These are phyloP conservation scores for Eucommia ulmoides DNA, from an alignment of 257 asterid species.

Conservation along the genomic window DNA sequence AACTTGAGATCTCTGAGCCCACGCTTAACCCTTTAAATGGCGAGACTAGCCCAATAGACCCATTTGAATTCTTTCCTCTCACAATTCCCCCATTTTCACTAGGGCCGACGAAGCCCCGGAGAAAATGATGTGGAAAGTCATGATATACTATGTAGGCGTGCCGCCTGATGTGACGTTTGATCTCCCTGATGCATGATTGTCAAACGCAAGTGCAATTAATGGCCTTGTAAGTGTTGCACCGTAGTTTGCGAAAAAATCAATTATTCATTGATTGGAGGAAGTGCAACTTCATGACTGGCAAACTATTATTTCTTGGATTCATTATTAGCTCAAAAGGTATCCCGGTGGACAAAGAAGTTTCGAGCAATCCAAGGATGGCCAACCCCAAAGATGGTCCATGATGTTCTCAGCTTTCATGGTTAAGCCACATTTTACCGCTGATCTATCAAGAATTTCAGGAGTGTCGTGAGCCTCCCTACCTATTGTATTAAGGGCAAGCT, in stretches of 20 bases:
- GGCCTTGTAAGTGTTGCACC: background rate
- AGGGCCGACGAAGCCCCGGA: too few species aligned
- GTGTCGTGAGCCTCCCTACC: background rate
- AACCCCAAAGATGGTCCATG: background rate
- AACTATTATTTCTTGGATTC: background rate
- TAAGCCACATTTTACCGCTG: background rate
- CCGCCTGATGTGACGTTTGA: too few species aligned
- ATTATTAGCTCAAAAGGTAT: background rate
- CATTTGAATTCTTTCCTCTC: too few species aligned
- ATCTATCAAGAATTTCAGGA: background rate
- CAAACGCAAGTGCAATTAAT: too few species aligned
- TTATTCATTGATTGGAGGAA: background rate
- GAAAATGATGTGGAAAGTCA: too few species aligned
- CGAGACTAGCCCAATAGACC: too few species aligned
- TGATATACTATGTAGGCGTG: too few species aligned
- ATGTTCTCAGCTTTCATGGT: background rate
- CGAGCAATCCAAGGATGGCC: background rate
- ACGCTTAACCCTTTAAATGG: too few species aligned
- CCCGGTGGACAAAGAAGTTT: background rate
- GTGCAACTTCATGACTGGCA: background rate
- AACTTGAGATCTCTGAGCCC: too few species aligned
- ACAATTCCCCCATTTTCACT: too few species aligned
- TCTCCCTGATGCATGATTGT: too few species aligned
- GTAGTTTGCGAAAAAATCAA: background rate
- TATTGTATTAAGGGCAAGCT: background rate